Base-by-base conservation (phyloP, 2,329 filamentous ascomycete genomes). In the Paecilomyces fulvus region DNA sequence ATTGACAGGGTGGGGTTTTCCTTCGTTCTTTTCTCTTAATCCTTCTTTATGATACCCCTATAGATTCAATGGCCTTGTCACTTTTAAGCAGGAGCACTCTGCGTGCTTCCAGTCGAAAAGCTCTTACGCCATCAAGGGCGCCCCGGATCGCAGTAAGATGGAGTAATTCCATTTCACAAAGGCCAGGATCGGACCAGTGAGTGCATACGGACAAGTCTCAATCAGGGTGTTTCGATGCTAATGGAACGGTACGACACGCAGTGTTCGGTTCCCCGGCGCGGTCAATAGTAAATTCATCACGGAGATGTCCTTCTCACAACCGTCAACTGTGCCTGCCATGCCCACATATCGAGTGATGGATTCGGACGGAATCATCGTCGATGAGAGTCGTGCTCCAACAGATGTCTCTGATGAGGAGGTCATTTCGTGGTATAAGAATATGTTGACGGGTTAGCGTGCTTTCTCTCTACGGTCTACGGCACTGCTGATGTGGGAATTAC, bases 341-440 rank as follows among this genome's bases (percentile, higher is more conserved):
- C 85, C 92, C 25, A 97, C 94, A 3, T 99, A 95, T 77, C 88
- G 94, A 52, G 85, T 92, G 25, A 87, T 99, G 68, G 89, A 95
- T 71, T 91, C 95, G 63, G 85, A 96, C 70, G 94, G 94, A 53
- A 79, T 82, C 30, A 82, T 96, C 43, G 85, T 97, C 17, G 90
- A 96, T 73, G 80, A 83, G 52, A 79, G 80, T 11, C 86, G 88
- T 65, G 77, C 80, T 53, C 83, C 85, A 0, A 86, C 78, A 3
- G 75, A 92, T 66, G 83, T 94, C 1, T 79, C 80, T 46, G 75
- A 82, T 57, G 79, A 81, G 54, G 85, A 94, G 58, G 75, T 82
- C 0, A 59, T 85, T 48, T 76, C 72, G 4, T 78, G 83, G 73
- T 87, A 87, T 66, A 82, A 78, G 61, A 83, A 85, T 64, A 87